These are phyloP conservation scores for Borovskyia barvae DNA, from an alignment of 208 protist genomes.

Conservation along the genomic window DNA sequence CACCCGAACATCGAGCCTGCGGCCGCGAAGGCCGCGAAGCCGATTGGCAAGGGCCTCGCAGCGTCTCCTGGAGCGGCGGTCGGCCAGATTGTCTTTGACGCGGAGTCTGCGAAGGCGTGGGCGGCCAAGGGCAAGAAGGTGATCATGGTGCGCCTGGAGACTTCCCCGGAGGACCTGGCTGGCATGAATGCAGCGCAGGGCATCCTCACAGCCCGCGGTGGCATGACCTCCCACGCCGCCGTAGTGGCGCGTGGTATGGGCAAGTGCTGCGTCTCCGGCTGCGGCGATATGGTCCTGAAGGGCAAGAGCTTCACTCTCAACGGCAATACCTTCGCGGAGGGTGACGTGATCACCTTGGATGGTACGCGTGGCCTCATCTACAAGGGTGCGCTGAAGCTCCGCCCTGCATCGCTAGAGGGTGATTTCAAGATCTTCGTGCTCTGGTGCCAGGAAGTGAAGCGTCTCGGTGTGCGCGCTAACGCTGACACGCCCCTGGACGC, in stretches of 20 bases:
- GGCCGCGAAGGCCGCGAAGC: slow-evolving; percentile 37
- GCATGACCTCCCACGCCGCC: slow-evolving; percentile 96
- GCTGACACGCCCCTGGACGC: slow-evolving; percentile 90
- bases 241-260: slow-evolving; percentile 96
- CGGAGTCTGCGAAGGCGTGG: slow-evolving; percentile 69
- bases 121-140: slow-evolving; percentile 59
- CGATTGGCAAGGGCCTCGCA: slow-evolving; percentile 90
- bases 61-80: slow-evolving; percentile 92
- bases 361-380: slow-evolving; percentile 88
- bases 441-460: slow-evolving; percentile 76
- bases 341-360: slow-evolving; percentile 92
- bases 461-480: slow-evolving; percentile 89
- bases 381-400: slow-evolving; percentile 65
- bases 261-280: slow-evolving; percentile 93
- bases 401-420: slow-evolving; percentile 57
- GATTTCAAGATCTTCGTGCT: slow-evolving; percentile 80
- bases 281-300: slow-evolving; percentile 66
- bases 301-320: slow-evolving; percentile 65
- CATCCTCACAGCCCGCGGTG: slow-evolving; percentile 92
- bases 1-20: slow-evolving; percentile 83
- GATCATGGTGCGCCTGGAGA: slow-evolving; percentile 94
- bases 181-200: slow-evolving; percentile 90
- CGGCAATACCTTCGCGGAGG: slow-evolving; percentile 63
- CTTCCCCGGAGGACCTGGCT: slow-evolving; percentile 93
- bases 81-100: slow-evolving; percentile 89